These are phyloP conservation scores for Aspergillus cristatus DNA, from an alignment of 495 filamentous ascomycete species.

Conservation along the genomic window DNA sequence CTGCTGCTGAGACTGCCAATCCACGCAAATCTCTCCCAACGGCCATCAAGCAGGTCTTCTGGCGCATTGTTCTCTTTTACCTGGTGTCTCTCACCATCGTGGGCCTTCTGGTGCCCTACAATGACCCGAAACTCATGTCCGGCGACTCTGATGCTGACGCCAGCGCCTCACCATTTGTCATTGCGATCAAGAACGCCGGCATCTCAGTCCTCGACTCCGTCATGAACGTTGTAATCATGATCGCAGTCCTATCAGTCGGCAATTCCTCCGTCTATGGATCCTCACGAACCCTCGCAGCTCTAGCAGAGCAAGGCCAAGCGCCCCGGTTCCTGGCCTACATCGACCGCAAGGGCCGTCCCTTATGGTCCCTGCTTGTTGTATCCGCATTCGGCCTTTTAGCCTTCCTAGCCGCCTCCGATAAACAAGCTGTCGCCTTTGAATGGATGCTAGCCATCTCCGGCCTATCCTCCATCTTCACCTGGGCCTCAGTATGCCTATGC, in stretches of 20 bases:
- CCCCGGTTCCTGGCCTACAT: constrained; percentile 70
- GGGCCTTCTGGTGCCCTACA: constrained; percentile 66
- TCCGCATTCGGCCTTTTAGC: constrained; percentile 64
- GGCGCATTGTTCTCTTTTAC: constrained; percentile 91
- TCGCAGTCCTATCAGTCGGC: constrained; percentile 82
- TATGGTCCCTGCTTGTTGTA: constrained; percentile 63
- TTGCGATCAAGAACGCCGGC: constrained; percentile 73
- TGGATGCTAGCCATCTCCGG: constrained; percentile 91
- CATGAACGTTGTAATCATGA: constrained; percentile 85
- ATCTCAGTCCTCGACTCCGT: constrained; percentile 68
- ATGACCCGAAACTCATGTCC: constrained; percentile 49
- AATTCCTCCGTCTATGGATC: constrained; percentile 84
- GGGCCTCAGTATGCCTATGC: constrained; percentile 77
- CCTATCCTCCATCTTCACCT: constrained; percentile 85
- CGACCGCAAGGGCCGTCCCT: constrained; percentile 72
- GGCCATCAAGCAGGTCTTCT: constrained; percentile 90
- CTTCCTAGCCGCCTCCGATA: constrained; percentile 62
- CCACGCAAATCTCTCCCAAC: constrained; percentile 79
- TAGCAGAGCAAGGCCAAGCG: constrained; percentile 80
- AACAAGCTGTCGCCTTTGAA: constrained; percentile 56
- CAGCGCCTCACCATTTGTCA: constrained; percentile 79
- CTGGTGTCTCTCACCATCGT: constrained; percentile 64
- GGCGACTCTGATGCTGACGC: constrained; percentile 49
- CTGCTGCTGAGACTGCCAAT: constrained; percentile 80
- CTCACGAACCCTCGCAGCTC: constrained; percentile 74